A percentile compares a stretch with the other conserved stretches of the same genome.
Evolutionary conservation across 2,329 filamentous ascomycete species (phyloP).

Genomic region (Aspergillus piperis): DNA sequence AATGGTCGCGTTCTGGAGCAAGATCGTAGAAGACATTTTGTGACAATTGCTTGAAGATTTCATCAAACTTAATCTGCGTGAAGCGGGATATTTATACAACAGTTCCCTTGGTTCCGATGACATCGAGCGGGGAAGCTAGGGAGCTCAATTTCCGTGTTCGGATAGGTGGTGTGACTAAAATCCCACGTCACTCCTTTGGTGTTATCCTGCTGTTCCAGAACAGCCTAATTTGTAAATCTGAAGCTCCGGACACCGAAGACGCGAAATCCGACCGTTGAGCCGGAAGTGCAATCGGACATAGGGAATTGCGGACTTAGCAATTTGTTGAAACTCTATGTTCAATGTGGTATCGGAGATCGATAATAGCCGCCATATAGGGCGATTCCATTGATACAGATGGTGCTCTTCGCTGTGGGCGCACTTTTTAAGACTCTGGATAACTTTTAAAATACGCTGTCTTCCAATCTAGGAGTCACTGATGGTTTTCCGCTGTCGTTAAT

Average conservation of each 20-base stretch:
- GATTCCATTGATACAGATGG: too few species aligned
- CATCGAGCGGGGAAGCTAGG: not conserved
- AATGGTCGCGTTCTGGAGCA: conserved; percentile 23
- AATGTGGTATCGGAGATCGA: too few species aligned
- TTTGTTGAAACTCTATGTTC: too few species aligned
- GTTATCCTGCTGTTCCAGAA: not conserved
- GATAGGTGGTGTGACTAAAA: not conserved
- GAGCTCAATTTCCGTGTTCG: not conserved
- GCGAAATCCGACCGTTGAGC: not conserved
- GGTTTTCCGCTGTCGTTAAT: too few species aligned
- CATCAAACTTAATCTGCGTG: not conserved
- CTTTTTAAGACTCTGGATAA: too few species aligned
- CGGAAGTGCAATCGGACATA: too few species aligned
- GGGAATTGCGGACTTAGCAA: too few species aligned
- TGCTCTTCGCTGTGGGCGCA: too few species aligned
- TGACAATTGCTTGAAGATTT: not conserved
- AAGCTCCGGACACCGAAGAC: not conserved
- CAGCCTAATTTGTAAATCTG: not conserved
- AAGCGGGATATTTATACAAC: not conserved
- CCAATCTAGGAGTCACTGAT: too few species aligned
- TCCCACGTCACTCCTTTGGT: not conserved
- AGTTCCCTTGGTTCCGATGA: too few species aligned
- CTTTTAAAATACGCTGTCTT: too few species aligned
- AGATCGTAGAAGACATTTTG: conserved; percentile 8
- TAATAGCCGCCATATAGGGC: too few species aligned